Base-by-base conservation (phyloP, 306 rosid genomes). In the Malus asiatica region DNA sequence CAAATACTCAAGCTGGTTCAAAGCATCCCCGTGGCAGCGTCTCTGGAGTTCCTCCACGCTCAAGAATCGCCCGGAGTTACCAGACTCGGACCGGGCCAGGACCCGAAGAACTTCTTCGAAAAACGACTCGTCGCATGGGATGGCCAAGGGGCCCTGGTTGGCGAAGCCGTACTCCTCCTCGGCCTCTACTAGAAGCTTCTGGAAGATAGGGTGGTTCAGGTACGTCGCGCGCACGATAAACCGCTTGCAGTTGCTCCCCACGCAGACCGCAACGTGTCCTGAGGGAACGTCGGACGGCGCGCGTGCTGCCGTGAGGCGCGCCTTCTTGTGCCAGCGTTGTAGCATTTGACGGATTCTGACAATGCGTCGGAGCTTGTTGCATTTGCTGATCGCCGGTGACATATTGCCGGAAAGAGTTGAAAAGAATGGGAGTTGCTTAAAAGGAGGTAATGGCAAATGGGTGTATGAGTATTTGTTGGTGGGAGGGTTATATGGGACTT, bases 131-230 rank as follows among this genome's bases (percentile, higher is more conserved):
- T 90, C 92, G 83, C 97, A 95, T 2, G 98, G 98, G 69, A 94
- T 84, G 13, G 83, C 78, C 15, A 94, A 84, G 0, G 96, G 98
- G 3, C 98, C 98, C 13, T 83, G 77, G 88, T 88, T 90, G 52
- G 91, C 75, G 77, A 92, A 95, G 1, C 98, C 98, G 83, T 95
- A 95, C 80, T 95, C 97, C 32, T 95, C 98, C 46, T 92, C 98
- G 44, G 97, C 97, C n/a, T 84, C 72, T 4, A 52, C 66, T 12
- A 95, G 93, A 71, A 95, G 96, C 81, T 77, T 87, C 84, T 83
- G 79, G 89, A 95, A 95, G 83, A 95, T 76, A 4, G 97, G 98
- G 74, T 95, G 98, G 84, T 95, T 95, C 84, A 95, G 81, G 82
- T 89, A 73, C 32, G 87, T 84, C 4, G 97, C 90, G 14, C 89